Conservation (phyloP, 2,329 filamentous ascomycete genomes). For the Trichoderma gracile region DNA sequence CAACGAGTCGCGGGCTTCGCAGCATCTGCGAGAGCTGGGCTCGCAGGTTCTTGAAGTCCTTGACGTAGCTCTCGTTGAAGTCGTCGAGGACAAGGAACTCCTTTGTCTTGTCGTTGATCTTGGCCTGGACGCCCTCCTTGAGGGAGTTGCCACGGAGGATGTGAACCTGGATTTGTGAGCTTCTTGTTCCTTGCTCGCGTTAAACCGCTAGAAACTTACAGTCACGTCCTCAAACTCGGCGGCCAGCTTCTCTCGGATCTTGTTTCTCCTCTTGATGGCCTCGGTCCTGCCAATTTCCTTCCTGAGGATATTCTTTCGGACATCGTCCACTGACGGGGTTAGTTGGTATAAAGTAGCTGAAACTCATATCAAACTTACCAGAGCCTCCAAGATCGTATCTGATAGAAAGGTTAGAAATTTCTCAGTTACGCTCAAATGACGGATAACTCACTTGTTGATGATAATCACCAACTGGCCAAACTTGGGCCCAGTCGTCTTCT, state of each 20-base stretch:
- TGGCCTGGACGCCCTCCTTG: slow-evolving; percentile 13
- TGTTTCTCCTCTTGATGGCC: slow-evolving; percentile 20
- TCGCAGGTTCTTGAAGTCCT: slow-evolving; percentile 20
- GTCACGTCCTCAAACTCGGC: slow-evolving; percentile 20
- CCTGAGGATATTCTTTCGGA: slow-evolving; percentile 20
- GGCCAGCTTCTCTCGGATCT: slow-evolving; percentile 22
- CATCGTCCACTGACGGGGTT: slow-evolving; percentile 14
- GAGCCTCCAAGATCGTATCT: slow-evolving; percentile 22
- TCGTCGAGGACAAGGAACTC: slow-evolving; percentile 17
- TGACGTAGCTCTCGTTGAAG: slow-evolving; percentile 22
- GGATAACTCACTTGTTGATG: slow-evolving; percentile 15
- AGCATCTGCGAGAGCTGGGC: slow-evolving; percentile 16
- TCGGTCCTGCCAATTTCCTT: slow-evolving; percentile 22
- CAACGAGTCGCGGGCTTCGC: slow-evolving; percentile 7
- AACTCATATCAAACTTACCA: slow-evolving; percentile 3
- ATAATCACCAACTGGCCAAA: slow-evolving; percentile 22
- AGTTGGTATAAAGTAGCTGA: neutral
- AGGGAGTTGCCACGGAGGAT: slow-evolving; percentile 21
- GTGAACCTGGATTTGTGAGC: slow-evolving; percentile 13
- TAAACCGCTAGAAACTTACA: neutral
- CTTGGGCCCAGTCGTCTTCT: slow-evolving; percentile 10
- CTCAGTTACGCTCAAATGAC: neutral
- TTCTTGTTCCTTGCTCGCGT: too few relatives aligned
- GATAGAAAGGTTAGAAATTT: neutral
- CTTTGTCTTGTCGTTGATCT: slow-evolving; percentile 21